Conservation (phyloP, 2,329 filamentous ascomycete genomes). For the Cercospora sojina region DNA sequence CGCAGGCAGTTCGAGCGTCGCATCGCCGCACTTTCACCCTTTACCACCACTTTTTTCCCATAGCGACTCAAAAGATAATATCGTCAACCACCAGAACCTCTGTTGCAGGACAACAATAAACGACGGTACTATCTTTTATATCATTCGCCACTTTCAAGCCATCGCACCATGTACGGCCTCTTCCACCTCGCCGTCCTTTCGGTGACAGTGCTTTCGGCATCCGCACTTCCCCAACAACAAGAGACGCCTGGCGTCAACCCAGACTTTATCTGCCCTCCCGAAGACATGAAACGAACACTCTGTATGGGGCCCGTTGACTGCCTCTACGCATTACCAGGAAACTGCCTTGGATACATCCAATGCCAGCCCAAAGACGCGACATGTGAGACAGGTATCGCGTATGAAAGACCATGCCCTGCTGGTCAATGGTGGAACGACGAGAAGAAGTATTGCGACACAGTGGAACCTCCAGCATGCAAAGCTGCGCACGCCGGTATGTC, state of each 20-base stretch:
- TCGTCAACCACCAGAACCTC: neutral
- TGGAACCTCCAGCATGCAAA: neutral
- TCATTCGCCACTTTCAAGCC: neutral
- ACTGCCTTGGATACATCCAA: slow-evolving; percentile 14
- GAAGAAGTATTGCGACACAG: slow-evolving; percentile 10
- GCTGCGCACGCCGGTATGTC: neutral
- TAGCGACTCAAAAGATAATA: neutral
- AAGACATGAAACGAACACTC: slow-evolving; percentile 9
- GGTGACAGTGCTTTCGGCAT: neutral
- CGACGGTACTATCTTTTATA: neutral
- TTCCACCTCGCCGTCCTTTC: neutral
- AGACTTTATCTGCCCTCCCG: slow-evolving; percentile 7
- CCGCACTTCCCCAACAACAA: neutral
- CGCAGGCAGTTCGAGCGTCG: neutral
- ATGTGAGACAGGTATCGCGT: slow-evolving; percentile 6
- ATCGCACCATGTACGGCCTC: slow-evolving; percentile 2
- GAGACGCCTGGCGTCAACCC: neutral
- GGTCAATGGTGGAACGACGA: slow-evolving; percentile 14
- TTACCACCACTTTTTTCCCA: neutral
- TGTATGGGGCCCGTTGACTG: slow-evolving; percentile 14
- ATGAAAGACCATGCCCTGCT: slow-evolving; percentile 9
- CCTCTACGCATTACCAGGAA: slow-evolving; percentile 6
- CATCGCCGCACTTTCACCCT: neutral
- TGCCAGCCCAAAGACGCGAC: slow-evolving; percentile 10
- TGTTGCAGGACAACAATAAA: neutral